Evolutionary conservation across 768 basidiomycete genomes (phyloP), one percentile per base, ranked within the genome.

Genomic region (Termitomyces heimii): DNA sequence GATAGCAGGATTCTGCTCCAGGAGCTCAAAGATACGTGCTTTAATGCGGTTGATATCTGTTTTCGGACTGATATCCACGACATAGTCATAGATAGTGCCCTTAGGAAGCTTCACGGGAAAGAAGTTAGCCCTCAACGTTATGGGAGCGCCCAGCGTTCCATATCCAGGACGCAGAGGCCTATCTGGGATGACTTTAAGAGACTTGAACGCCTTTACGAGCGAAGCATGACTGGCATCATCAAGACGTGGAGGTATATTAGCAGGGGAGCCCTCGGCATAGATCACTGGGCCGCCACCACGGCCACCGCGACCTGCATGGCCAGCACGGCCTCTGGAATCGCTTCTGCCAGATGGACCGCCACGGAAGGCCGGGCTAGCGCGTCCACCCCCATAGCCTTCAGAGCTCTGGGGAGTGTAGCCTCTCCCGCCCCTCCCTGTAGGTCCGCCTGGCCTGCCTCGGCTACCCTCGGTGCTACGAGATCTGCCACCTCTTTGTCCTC

Each of bases 101-200:
- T 77, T 75, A 2, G 77, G 76, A n/a, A 80, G 62, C 32, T 66
- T 75, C 12, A 88, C 62, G 0, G 82, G 64, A 66, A 86, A 86
- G 69, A 86, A 86, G 64, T 88, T 88, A 22, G 85, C 76, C 1
- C 87, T 76, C 16, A 88, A 67, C 0, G 67, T 77, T 60, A 83
- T 75, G 0, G 73, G 60, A 9, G 53, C 72, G 26, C 85, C 85
- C 3, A 68, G 58, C 0, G 77, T 82, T 9, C 85, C 84, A 59
- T 71, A 88, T 0, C 82, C 82, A 1, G 84, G 82, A 20, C 84
- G 77, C 7, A 82, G 69, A 10, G 84, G 84, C 8, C 72, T 71
- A 29, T 71, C 71, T 4, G 71, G 68, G 2, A 66, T 61, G 32
- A 68, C 48, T 28, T 67, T 65, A 26, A 75, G 59, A 0, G 68